These are phyloP conservation scores for Vigna hirtella DNA, from an alignment of 306 rosid genomes.

Conservation along the genomic window DNA sequence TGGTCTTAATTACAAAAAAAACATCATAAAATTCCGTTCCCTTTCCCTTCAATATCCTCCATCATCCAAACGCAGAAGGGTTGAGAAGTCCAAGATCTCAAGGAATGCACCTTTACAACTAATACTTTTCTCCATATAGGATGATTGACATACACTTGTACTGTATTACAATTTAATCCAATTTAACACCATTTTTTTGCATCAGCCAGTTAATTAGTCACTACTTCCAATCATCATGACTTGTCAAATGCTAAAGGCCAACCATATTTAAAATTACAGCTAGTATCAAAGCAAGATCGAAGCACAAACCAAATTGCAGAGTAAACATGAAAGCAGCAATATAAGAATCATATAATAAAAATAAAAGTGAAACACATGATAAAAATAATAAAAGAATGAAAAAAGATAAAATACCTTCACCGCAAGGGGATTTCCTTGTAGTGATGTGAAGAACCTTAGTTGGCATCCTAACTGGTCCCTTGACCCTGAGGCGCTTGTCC, in stretches of 20 bases:
- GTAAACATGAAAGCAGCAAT: neutral
- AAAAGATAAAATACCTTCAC: conserved; percentile 65
- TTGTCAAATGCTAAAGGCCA: neutral
- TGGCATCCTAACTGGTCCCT: conserved; percentile 93
- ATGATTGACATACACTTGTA: no score
- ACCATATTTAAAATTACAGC: neutral
- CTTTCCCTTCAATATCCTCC: no score
- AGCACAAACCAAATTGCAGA: neutral
- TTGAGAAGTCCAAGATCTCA: neutral
- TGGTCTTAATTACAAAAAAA: neutral
- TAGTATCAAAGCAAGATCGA: neutral
- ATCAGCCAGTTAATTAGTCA: neutral
- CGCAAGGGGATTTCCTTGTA: conserved; percentile 92
- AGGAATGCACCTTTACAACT: no score
- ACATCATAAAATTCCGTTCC: no score
- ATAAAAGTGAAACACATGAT: neutral
- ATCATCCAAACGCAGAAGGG: neutral
- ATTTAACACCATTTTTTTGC: neutral
- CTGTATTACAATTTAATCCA: neutral
- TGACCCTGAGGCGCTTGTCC: conserved; percentile 83
- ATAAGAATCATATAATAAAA: neutral
- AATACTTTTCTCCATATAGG: neutral
- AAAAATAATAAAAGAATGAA: neutral
- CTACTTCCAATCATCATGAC: neutral
- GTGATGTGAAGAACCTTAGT: conserved; percentile 82